Conservation (phyloP, 768 basidiomycete species). For the Serendipita sp. region DNA sequence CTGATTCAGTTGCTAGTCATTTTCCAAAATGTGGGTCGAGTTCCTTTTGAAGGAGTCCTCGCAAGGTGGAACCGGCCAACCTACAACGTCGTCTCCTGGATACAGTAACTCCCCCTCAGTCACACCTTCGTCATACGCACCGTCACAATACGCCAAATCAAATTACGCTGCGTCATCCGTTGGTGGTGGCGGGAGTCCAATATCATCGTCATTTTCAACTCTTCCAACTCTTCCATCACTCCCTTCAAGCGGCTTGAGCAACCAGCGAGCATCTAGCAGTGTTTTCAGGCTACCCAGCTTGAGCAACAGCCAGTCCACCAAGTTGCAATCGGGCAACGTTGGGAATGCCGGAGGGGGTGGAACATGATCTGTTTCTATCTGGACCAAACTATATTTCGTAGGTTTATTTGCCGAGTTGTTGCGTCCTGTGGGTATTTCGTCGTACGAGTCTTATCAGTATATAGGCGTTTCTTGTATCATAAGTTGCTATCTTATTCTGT, state of each 20-base stretch:
- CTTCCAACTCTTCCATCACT: background rate
- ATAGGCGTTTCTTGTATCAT: no score
- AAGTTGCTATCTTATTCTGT: no score
- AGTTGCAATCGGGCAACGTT: no score
- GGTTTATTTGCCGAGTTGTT: no score
- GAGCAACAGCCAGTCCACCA: no score
- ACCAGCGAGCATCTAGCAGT: background rate
- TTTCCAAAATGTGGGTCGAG: constrained; percentile 95
- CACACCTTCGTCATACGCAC: background rate
- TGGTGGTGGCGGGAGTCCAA: background rate
- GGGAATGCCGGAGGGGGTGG: no score
- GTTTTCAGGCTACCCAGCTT: background rate
- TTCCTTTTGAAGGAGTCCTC: constrained; percentile 87
- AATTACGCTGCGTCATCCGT: background rate
- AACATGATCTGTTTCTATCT: no score
- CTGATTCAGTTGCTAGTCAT: constrained; percentile 42
- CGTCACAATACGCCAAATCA: background rate
- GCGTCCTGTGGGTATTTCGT: no score
- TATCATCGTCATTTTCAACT: background rate
- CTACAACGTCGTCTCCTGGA: constrained; percentile 6
- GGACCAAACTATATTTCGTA: no score
- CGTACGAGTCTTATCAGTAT: no score
- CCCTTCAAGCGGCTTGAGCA: background rate
- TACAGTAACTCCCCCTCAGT: background rate
- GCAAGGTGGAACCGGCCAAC: constrained; percentile 22